Evolutionary conservation across 108 stramenopile species (phyloP).

Genomic region (Aurantiochytrium sp.): DNA sequence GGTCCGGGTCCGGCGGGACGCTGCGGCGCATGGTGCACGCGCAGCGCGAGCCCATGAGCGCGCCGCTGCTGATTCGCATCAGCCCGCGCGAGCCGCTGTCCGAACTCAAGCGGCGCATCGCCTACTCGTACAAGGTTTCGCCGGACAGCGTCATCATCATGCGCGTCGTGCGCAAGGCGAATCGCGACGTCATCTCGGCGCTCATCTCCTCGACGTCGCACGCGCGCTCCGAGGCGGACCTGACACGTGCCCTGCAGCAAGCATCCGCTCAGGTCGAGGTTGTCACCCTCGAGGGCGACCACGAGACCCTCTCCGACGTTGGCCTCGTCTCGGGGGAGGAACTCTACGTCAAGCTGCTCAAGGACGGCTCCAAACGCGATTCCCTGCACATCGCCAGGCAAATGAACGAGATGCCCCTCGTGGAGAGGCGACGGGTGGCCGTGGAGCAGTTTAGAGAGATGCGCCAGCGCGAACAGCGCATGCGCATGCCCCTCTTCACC

Average conservation of each 20-base stretch:
- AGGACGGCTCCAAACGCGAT: background rate
- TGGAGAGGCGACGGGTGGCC: background rate
- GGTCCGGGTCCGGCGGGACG: background rate
- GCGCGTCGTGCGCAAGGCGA: background rate
- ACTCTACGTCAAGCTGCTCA: background rate
- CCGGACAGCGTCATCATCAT: background rate
- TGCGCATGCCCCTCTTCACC: background rate
- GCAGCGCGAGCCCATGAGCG: background rate
- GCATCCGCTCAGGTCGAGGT: background rate
- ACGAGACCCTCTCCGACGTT: background rate
- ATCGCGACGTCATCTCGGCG: background rate
- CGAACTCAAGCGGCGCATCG: background rate
- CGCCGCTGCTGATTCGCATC: background rate
- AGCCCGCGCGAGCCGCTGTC: background rate
- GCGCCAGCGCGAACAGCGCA: background rate
- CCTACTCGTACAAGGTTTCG: background rate
- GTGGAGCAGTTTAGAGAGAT: background rate
- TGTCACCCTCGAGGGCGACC: background rate
- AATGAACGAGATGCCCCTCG: background rate
- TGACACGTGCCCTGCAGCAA: background rate
- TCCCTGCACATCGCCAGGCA: no score
- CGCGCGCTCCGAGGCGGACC: slow-evolving; percentile 12
- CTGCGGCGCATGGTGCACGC: background rate
- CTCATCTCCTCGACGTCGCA: background rate
- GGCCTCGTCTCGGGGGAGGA: background rate